Evolutionary conservation across 1,284 basidiomycete species (phyloP).

Genomic region (Sporisorium exsertum): DNA sequence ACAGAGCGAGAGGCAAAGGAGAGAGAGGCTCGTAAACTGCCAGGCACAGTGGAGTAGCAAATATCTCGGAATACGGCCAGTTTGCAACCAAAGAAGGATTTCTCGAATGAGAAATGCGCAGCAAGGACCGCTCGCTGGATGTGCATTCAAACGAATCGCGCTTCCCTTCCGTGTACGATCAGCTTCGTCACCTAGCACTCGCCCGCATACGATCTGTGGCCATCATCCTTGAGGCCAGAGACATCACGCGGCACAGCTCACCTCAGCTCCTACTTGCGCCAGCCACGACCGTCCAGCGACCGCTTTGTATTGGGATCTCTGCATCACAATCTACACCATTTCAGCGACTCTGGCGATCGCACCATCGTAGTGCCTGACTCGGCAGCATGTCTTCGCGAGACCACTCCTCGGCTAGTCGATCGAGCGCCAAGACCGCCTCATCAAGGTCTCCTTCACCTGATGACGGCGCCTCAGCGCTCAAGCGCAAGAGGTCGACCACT

Average conservation of each 20-base stretch:
- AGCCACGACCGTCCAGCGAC: not conserved
- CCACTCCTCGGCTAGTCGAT: slow-evolving; percentile 11
- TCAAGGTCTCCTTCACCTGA: slow-evolving; percentile 29
- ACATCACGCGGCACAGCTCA: not conserved
- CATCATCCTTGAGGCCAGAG: not conserved
- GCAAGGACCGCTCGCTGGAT: not conserved
- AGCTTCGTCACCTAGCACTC: not conserved
- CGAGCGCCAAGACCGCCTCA: not conserved
- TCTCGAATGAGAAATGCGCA: slow-evolving; percentile 7
- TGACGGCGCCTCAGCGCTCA: slow-evolving; percentile 17
- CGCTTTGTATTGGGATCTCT: not conserved
- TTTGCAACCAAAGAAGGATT: slow-evolving; percentile 8
- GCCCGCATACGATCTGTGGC: not conserved
- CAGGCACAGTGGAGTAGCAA: slow-evolving; percentile 20
- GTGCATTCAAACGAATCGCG: slow-evolving; percentile 13
- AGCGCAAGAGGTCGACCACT: slow-evolving; percentile 31
- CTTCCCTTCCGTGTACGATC: not conserved
- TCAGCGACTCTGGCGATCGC: not conserved
- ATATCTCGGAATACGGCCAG: slow-evolving; percentile 18
- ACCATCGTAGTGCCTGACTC: no score
- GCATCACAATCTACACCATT: not conserved
- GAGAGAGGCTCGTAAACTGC: no score
- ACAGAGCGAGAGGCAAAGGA: no score
- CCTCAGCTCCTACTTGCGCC: not conserved
- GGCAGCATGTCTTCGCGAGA: slow-evolving; percentile 28